Evolutionary conservation across 2,329 filamentous ascomycete species (phyloP).

Genomic region (Talaromyces marneffei): DNA sequence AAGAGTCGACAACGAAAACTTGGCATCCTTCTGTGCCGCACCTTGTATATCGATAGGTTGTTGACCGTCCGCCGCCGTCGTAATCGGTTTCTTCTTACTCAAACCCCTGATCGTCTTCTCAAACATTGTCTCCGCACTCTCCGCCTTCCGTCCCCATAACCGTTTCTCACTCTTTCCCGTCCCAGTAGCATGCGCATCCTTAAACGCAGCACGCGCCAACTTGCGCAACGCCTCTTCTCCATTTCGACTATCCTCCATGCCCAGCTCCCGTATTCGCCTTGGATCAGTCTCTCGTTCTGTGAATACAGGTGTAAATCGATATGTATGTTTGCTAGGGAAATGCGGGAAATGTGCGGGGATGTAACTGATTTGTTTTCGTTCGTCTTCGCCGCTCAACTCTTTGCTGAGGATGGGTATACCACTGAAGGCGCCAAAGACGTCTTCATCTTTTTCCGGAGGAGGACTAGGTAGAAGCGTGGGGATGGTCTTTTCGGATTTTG

Average conservation of each 20-base stretch:
- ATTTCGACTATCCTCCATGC: constrained; percentile 59
- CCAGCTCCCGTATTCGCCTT: constrained; percentile 55
- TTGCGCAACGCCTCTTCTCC: constrained; percentile 61
- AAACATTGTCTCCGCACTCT: constrained; percentile 48
- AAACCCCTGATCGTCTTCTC: constrained; percentile 52
- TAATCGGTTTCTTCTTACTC: constrained; percentile 28
- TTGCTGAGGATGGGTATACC: constrained; percentile 46
- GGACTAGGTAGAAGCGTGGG: constrained; percentile 34
- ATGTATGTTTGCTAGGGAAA: constrained; percentile 60
- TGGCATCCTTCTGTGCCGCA: constrained; percentile 10
- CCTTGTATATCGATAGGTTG: constrained; percentile 10
- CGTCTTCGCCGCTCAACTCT: constrained; percentile 44
- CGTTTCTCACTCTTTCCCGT: constrained; percentile 36
- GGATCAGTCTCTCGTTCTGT: constrained; percentile 55
- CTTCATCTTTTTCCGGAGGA: constrained; percentile 37
- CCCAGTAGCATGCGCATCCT: constrained; percentile 37
- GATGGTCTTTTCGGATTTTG: constrained; percentile 17
- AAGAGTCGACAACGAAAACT: constrained; percentile 24
- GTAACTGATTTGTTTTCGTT: constrained; percentile 46
- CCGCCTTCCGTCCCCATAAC: constrained; percentile 33
- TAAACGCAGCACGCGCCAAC: constrained; percentile 47
- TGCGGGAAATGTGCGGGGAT: constrained; percentile 57
- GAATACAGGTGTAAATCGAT: constrained; percentile 55
- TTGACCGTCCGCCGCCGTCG: constrained; percentile 19
- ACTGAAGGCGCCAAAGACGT: constrained; percentile 26